Conservation (phyloP, 2,329 filamentous ascomycete genomes). For the Cryphonectria japonica region DNA sequence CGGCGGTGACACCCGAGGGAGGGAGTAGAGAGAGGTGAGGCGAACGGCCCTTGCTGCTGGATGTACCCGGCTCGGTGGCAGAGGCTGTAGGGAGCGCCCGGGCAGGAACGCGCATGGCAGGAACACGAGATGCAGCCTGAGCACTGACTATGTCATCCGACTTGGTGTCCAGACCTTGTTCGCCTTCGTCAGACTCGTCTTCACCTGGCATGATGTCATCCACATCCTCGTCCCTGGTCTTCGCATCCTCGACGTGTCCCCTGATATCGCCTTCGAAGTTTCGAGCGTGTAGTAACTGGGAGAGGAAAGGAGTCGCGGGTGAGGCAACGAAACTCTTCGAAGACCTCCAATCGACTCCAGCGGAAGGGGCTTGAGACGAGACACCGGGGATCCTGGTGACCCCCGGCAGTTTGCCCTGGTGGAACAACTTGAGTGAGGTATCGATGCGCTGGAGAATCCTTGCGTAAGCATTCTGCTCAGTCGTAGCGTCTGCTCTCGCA, state of each 20-base stretch:
- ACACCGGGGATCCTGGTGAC: conserved; percentile 49
- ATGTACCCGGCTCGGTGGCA: conserved; percentile 49
- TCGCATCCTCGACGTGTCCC: conserved; percentile 62
- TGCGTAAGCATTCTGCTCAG: conserved; percentile 55
- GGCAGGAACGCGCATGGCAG: conserved; percentile 62
- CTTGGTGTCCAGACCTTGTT: conserved; percentile 40
- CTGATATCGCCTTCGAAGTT: conserved; percentile 65
- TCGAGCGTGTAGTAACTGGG: conserved; percentile 63
- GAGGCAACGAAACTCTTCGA: conserved; percentile 55
- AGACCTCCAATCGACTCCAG: conserved; percentile 35
- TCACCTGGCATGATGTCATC: conserved; percentile 52
- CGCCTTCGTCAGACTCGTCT: conserved; percentile 57
- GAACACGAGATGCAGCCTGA: conserved; percentile 39
- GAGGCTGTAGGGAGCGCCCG: conserved; percentile 59
- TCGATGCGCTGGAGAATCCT: conserved; percentile 57
- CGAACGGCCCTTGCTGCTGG: conserved; percentile 60
- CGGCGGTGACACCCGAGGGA: conserved; percentile 1
- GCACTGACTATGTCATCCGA: conserved; percentile 28
- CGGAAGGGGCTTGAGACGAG: conserved; percentile 32
- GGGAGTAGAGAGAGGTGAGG: conserved; percentile 44
- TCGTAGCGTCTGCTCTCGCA: conserved; percentile 59
- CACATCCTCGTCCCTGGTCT: conserved; percentile 54
- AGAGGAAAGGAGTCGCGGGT: conserved; percentile 67
- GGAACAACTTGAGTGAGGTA: conserved; percentile 56
- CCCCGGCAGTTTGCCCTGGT: conserved; percentile 55